phyloP scores from a whole-genome alignment of 1,284 basidiomycete species.

The Pyrrhoderma noxium region DNA sequence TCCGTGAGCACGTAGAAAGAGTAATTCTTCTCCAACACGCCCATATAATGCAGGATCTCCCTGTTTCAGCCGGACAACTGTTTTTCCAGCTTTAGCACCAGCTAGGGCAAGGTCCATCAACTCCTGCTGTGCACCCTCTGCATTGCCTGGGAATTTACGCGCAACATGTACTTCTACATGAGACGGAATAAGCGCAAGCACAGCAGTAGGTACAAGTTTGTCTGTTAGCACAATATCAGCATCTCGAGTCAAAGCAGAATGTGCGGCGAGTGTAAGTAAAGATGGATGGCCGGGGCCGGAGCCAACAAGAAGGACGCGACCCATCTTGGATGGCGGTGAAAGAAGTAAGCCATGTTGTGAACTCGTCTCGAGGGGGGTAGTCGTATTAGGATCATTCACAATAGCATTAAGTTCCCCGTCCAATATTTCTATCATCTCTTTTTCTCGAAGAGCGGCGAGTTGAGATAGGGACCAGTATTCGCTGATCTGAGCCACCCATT shows the following conservation, averaged over 20 bases:
- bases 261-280: slow-evolving; percentile 84
- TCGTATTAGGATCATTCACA: slow-evolving; percentile 19
- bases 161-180: slow-evolving; percentile 75
- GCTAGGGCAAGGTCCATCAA: slow-evolving; percentile 88
- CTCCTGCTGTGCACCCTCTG: slow-evolving; percentile 89
- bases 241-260: slow-evolving; percentile 60
- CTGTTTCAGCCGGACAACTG: slow-evolving; percentile 91
- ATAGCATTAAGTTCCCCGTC: slow-evolving; percentile 31
- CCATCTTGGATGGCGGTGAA: slow-evolving; percentile 31
- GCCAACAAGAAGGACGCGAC: slow-evolving; percentile 83
- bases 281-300: slow-evolving; percentile 94
- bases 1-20: slow-evolving; percentile 83
- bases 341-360: slow-evolving; percentile 25
- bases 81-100: slow-evolving; percentile 72
- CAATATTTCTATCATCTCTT: slow-evolving; percentile 64
- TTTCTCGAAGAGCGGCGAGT: slow-evolving; percentile 60
- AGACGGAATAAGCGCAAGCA: slow-evolving; percentile 82
- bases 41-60: slow-evolving; percentile 96
- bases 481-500: slow-evolving; percentile 87
- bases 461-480: slow-evolving; percentile 89
- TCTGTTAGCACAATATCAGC: slow-evolving; percentile 82
- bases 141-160: slow-evolving; percentile 95
- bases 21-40: slow-evolving; percentile 88
- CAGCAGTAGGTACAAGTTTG: slow-evolving; percentile 91
- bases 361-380: slow-evolving; percentile 17